These are phyloP conservation scores for Chalciporus pseudorubinellus DNA, from an alignment of 768 basidiomycete genomes.

Conservation along the genomic window DNA sequence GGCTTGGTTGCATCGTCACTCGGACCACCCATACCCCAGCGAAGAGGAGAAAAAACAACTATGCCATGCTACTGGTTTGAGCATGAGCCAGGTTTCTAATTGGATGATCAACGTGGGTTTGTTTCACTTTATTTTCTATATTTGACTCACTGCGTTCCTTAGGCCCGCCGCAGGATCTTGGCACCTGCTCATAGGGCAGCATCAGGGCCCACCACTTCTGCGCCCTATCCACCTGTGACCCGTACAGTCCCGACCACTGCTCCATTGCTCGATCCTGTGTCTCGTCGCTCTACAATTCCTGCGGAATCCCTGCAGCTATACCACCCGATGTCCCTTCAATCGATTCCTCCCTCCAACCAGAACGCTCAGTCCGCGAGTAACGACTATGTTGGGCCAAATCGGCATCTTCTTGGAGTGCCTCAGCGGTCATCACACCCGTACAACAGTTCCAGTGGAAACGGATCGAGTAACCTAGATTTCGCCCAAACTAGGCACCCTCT, in stretches of 20 bases:
- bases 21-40: constrained; percentile 85
- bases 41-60: constrained; percentile 91
- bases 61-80: constrained; percentile 80
- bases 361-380: constrained; percentile 29
- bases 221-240: constrained; percentile 59
- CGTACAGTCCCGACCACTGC: constrained; percentile 23
- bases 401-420: constrained; percentile 47
- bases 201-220: constrained; percentile 73
- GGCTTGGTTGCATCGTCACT: constrained; percentile 84
- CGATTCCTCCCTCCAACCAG: constrained; percentile 34
- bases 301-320: constrained; percentile 72
- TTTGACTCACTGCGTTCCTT: constrained; percentile 15
- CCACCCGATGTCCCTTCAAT: constrained; percentile 76
- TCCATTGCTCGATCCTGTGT: constrained; percentile 36
- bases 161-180: constrained; percentile 82
- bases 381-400: constrained; percentile 43
- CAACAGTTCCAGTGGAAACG: constrained; percentile 15
- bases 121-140: constrained; percentile 19
- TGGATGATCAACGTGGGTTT: constrained; percentile 86
- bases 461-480: constrained; percentile 22
- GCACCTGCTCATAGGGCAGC: constrained; percentile 78
- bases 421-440: constrained; percentile 33
- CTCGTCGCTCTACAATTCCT: constrained; percentile 65
- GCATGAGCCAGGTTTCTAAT: constrained; percentile 88
- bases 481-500: constrained; percentile 38